A percentile compares a stretch with the other conserved stretches of the same genome.
These are phyloP conservation scores for Glebionis coronaria DNA, from an alignment of 129 eudicot species.

Conservation along the genomic window DNA sequence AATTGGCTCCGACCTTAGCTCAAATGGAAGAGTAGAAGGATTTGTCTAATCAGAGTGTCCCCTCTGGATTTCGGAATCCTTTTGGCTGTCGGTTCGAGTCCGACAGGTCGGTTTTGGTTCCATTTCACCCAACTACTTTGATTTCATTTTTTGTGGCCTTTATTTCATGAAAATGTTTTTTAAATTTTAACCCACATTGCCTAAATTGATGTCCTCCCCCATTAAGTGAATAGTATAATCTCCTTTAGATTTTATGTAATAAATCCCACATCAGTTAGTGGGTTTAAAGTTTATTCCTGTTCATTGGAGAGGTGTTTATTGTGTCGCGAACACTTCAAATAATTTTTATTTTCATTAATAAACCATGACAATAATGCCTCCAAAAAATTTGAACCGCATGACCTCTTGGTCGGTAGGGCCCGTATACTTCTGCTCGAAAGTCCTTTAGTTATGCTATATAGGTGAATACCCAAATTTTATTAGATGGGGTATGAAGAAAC, in stretches of 20 bases:
- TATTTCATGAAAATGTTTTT: not conserved
- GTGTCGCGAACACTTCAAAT: not conserved
- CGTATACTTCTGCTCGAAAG: not conserved
- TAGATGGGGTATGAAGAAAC: not conserved
- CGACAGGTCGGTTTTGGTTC: slow-evolving; percentile 51
- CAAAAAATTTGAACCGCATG: not conserved
- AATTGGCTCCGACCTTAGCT: slow-evolving; percentile 55
- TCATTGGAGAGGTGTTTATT: not conserved
- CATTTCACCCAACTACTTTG: not conserved
- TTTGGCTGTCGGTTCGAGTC: slow-evolving; percentile 69
- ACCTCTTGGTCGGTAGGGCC: not conserved
- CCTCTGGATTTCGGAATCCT: slow-evolving; percentile 36
- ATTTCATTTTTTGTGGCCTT: too few relatives aligned
- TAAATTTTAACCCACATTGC: not conserved
- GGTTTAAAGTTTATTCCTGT: too few relatives aligned
- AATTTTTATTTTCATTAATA: not conserved
- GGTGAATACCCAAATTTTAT: not conserved
- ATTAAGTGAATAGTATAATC: too few relatives aligned
- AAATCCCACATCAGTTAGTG: too few relatives aligned
- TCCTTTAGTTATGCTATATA: not conserved
- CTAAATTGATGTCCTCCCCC: not conserved
- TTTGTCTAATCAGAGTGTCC: slow-evolving; percentile 20
- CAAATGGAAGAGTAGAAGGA: slow-evolving; percentile 76
- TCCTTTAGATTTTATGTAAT: not conserved
- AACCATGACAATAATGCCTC: not conserved